Evolutionary conservation across 345 rosid species (phyloP), one percentile per base, ranked within the genome.

Genomic region (Citrus reticulata): DNA sequence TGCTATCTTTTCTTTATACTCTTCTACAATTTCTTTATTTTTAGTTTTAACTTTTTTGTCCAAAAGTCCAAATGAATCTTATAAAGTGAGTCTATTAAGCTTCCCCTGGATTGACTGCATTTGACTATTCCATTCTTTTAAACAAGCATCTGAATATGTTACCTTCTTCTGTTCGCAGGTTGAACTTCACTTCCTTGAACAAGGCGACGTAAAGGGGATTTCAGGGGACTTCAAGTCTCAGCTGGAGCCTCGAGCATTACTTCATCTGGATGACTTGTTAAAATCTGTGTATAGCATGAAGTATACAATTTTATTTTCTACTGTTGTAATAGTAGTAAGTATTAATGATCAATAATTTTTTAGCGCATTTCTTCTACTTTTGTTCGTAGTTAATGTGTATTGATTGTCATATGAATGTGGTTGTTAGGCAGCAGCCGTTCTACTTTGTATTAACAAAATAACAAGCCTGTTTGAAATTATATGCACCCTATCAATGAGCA

Each of bases 181-280:
- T 94, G 88, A 94, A 67, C 85, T 91, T 96, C 78, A 96, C 97
- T 34, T 89, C 97, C 58, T 75, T 91, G 55, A 93, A 90, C 78
- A 94, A 93, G 84, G 87, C 88, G 10, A 78, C 78, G 87, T 84
- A 37, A 87, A 82, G 61, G 83, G 90, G 81, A 68, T 81, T 2
- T 86, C 59, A 81, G 42, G 60, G 61, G 58, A 39, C 16, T 22
- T 39, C 4, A 58, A 62, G 42, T 59, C 10, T 72, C 22, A 9
- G 63, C 16, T 60, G 61, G 65, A 67, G 72, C 62, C 22, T 60
- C 55, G 60, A 72, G 72, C 68, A 24, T 27, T 24, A 62, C 6
- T 46, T 3, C n/a, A 54, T 65, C 32, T 73, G 14, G 16, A 13
- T 8, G 32, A 34, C 42, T 4, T 19, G 49, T 37, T 67, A 49